Evolutionary conservation across 768 basidiomycete species (phyloP), one percentile per base, ranked within the genome.

Genomic region (Collybia sp.): DNA sequence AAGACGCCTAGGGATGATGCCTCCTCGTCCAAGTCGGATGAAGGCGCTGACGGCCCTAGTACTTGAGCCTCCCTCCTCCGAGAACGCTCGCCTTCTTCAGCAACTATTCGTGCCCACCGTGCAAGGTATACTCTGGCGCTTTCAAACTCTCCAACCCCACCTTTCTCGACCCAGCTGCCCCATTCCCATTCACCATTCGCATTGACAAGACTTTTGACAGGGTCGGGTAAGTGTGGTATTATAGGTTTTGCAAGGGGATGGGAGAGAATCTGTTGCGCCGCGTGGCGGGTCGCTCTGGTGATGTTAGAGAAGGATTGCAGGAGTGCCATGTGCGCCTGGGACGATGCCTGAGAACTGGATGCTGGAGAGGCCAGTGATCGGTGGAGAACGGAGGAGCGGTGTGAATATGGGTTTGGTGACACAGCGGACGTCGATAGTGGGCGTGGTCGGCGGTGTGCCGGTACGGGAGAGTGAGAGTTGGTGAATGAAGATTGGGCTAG

Each of bases 221-320:
- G 93, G 53, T 96, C 92, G 0, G 96, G 96, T 11, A 99, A 79
- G 60, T 97, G 94, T 4, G 95, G 95, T 0, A 97, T 77, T 42
- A 98, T 93, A 10, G 96, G 93, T 59, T 94, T 93, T 2, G 95
- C 94, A 19, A 97, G 79, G 0, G 95, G 94, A 59, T 97, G 95
- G 0, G 93, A 93, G 8, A 98, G 74, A 12, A 98, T 91, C 55
- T 93, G 90, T 59, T 96, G 92, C 0, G 95, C 93, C 0, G 94
- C 90, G 63, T 93, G 88, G 6, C 91, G 82, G 0, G 95, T 94
- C 12, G 90, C 87, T 41, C 90, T 80, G 0, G 96, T 98, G 49
- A 99, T 88, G 47, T 90, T 92, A 3, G 92, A 93, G 59, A 99
- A 94, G 1, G 89, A 91, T 51, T 91, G 89, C n/a, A 99, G 69